A percentile compares a stretch with the other conserved stretches of the same genome.
Conservation (phyloP, 225 moss, liverwort and hornwort genomes). For the Marchantia polymorpha region DNA sequence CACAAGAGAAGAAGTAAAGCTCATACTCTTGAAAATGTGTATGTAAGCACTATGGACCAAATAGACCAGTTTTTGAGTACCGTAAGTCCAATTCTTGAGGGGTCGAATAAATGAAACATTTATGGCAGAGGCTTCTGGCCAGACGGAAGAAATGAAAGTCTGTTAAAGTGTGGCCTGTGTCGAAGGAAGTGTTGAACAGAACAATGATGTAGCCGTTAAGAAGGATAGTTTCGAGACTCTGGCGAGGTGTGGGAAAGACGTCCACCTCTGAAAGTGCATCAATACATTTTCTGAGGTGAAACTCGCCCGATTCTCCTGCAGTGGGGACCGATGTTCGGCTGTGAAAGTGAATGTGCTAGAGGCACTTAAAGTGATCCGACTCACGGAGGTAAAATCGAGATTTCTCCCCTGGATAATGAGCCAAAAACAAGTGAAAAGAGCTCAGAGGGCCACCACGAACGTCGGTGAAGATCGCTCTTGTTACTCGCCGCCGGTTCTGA, state of each 20-base stretch:
- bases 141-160: too few species aligned
- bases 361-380: slow-evolving; percentile 31
- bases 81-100: too few species aligned
- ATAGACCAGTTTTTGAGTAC: too few species aligned
- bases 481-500: slow-evolving; percentile 36
- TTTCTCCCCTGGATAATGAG: slow-evolving; percentile 37
- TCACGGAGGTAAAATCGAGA: slow-evolving; percentile 31
- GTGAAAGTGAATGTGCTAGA: slow-evolving; percentile 29
- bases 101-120: too few species aligned
- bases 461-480: slow-evolving; percentile 33
- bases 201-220: slow-evolving; percentile 44
- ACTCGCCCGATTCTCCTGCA: slow-evolving; percentile 34
- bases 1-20: too few species aligned
- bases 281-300: slow-evolving; percentile 23
- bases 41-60: too few species aligned
- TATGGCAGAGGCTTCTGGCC: too few species aligned
- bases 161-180: slow-evolving; percentile 28
- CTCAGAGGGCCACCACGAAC: slow-evolving; percentile 32
- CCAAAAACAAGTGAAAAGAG: slow-evolving; percentile 31
- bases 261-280: slow-evolving; percentile 35
- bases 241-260: slow-evolving; percentile 32
- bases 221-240: slow-evolving; percentile 39
- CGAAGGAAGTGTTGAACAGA: slow-evolving; percentile 37
- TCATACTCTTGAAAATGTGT: too few species aligned
- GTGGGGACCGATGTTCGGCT: slow-evolving; percentile 28